phyloP scores from a whole-genome alignment of 139 green algal genomes.

The Chlamydomonas sp. region DNA sequence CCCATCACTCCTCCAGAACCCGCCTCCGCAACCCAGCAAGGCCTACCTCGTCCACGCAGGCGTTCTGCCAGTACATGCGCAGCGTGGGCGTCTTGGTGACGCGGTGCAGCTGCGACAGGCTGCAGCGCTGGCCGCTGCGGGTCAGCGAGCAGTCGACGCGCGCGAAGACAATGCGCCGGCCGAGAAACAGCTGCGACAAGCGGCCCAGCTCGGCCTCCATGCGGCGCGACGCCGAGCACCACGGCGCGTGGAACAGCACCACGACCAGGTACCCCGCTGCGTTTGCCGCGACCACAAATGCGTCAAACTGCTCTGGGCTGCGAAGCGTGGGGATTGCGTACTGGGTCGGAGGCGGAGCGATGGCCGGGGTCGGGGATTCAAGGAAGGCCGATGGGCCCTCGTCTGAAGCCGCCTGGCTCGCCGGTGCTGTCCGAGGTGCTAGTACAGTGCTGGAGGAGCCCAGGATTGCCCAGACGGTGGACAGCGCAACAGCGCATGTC shows the following conservation, averaged over 20 bases:
- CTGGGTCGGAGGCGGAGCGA: too few species aligned
- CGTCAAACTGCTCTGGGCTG: not conserved
- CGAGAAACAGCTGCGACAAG: not conserved
- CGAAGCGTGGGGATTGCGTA: not conserved
- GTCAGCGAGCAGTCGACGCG: slow-evolving; percentile 22
- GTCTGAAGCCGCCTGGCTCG: too few species aligned
- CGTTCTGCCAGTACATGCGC: slow-evolving; percentile 25
- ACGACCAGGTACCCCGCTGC: slow-evolving; percentile 19
- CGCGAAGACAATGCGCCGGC: slow-evolving; percentile 21
- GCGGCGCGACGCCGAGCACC: not conserved
- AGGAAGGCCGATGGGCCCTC: too few species aligned
- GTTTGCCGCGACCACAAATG: slow-evolving; percentile 7
- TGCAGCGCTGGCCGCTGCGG: slow-evolving; percentile 6
- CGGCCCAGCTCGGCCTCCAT: slow-evolving; percentile 3
- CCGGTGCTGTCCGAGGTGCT: too few species aligned
- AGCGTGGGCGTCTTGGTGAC: slow-evolving; percentile 31
- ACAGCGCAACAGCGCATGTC: too few species aligned
- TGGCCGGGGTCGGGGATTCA: too few species aligned
- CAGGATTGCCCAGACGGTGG: too few species aligned
- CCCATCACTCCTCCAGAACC: not conserved
- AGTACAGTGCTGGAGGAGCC: too few species aligned
- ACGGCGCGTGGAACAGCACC: slow-evolving; percentile 21
- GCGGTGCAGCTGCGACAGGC: slow-evolving; percentile 24
- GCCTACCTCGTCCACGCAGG: slow-evolving; percentile 27
- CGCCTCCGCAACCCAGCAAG: not conserved